phyloP scores from a whole-genome alignment of 139 green algal species.

The Tetraselmis striata region DNA sequence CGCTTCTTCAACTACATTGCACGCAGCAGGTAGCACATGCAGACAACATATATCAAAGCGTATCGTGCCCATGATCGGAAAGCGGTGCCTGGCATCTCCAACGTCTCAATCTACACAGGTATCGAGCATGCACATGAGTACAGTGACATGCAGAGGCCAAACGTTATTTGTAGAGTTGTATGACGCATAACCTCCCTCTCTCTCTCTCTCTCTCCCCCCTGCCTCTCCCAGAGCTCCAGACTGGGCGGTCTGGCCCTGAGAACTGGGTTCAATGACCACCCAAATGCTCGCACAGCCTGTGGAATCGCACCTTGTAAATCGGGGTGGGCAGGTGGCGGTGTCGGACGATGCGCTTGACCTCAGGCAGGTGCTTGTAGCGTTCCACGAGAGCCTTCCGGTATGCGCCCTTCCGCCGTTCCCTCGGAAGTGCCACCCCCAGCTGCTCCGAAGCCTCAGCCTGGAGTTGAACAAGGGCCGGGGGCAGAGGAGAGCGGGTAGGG shows the following conservation, averaged over 20 bases:
- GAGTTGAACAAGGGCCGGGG: not conserved
- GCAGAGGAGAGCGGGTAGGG: too few relatives aligned
- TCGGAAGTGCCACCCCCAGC: slow-evolving; percentile 75
- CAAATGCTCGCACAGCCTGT: not conserved
- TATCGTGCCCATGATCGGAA: too few relatives aligned
- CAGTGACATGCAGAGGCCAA: not conserved
- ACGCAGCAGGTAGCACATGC: too few relatives aligned
- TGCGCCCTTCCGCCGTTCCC: slow-evolving; percentile 74
- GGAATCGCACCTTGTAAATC: slow-evolving; percentile 75
- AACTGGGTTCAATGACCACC: too few relatives aligned
- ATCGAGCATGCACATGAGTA: not conserved
- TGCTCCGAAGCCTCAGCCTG: slow-evolving; percentile 81
- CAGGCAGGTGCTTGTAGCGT: slow-evolving; percentile 91
- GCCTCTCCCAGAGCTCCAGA: too few relatives aligned
- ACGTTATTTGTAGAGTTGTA: not conserved
- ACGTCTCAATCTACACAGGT: too few relatives aligned
- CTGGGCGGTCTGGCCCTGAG: too few relatives aligned
- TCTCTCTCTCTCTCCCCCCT: too few relatives aligned
- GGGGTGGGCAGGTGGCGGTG: slow-evolving; percentile 78
- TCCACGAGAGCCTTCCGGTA: slow-evolving; percentile 85
- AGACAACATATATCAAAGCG: too few relatives aligned
- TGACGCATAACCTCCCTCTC: not conserved
- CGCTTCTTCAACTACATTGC: too few relatives aligned
- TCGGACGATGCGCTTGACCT: slow-evolving; percentile 80
- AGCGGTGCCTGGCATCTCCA: too few relatives aligned